A percentile compares a stretch with the other conserved stretches of the same genome.
Evolutionary conservation across 306 rosid species (phyloP).

Genomic region (Dryas octopetala): DNA sequence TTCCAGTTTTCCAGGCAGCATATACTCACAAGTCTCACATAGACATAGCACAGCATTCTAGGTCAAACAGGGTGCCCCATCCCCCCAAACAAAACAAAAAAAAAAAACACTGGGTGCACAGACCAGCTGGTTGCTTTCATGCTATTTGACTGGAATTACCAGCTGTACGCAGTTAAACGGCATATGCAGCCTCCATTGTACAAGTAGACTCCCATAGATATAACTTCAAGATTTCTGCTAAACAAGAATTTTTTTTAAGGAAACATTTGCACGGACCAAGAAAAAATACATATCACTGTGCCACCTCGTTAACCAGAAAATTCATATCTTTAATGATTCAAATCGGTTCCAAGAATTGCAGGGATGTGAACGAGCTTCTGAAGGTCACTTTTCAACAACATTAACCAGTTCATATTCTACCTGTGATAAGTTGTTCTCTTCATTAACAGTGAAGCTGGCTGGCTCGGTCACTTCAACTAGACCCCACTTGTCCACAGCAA

Average conservation of each 20-base stretch:
- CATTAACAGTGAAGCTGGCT: constrained; percentile 13
- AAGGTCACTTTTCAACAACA: constrained; percentile 3
- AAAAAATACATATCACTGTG: neutral
- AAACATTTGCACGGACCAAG: neutral
- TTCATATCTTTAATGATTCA: neutral
- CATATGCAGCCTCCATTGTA: neutral
- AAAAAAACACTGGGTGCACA: neutral
- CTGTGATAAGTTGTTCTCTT: constrained; percentile 3
- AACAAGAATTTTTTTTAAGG: constrained; percentile 1
- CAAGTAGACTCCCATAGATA: constrained; percentile 1
- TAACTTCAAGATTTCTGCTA: neutral
- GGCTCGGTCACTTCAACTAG: constrained; percentile 16
- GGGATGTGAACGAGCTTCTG: neutral
- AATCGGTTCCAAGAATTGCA: neutral
- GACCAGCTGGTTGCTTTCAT: too few relatives aligned
- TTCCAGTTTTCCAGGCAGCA: constrained; percentile 3
- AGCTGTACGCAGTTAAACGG: too few relatives aligned
- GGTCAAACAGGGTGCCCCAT: neutral
- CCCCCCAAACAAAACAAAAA: neutral
- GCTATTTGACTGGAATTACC: too few relatives aligned
- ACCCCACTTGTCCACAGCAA: constrained; percentile 23
- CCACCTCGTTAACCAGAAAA: neutral
- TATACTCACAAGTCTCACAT: neutral
- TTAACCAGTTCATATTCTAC: constrained; percentile 16
- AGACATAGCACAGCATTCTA: neutral